Evolutionary conservation across 768 basidiomycete genomes (phyloP).

Genomic region (Mycena epipterygia): DNA sequence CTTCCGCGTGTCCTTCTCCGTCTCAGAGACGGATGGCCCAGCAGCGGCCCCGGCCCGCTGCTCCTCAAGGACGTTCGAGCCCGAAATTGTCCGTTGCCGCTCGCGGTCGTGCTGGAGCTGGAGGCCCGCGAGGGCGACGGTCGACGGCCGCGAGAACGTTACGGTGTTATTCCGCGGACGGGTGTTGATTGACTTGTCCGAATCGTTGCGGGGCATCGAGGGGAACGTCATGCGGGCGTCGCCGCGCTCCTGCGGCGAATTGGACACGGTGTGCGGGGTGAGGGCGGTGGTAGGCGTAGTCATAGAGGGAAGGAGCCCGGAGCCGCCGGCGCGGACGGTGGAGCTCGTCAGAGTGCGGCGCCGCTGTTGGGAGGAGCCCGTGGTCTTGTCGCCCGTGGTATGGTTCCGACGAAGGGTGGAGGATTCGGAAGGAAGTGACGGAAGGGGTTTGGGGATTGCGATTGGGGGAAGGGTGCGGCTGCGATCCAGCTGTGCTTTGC

Average conservation of each 20-base stretch:
- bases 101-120: constrained; percentile 64
- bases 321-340: constrained; percentile 47
- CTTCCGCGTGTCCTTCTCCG: constrained; percentile 64
- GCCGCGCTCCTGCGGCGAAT: constrained; percentile 49
- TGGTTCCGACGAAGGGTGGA: constrained; percentile 36
- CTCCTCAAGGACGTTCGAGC: constrained; percentile 40
- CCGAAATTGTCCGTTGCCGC: constrained; percentile 48
- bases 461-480: constrained; percentile 63
- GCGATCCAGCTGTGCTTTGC: constrained; percentile 53
- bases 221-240: constrained; percentile 39
- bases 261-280: constrained; percentile 74
- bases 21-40: constrained; percentile 53
- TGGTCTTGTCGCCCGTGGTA: constrained; percentile 24
- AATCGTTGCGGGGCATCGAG: constrained; percentile 61
- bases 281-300: constrained; percentile 77
- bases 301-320: constrained; percentile 60
- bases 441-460: constrained; percentile 70
- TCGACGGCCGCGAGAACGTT: constrained; percentile 76
- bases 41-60: constrained; percentile 30
- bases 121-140: constrained; percentile 65
- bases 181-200: constrained; percentile 50
- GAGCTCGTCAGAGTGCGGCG: constrained; percentile 52
- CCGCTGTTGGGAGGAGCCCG: constrained; percentile 37
- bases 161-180: constrained; percentile 58
- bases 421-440: constrained; percentile 72